These are phyloP conservation scores for Epichloe bromicola DNA, from an alignment of 2,329 filamentous ascomycete genomes.

Conservation along the genomic window DNA sequence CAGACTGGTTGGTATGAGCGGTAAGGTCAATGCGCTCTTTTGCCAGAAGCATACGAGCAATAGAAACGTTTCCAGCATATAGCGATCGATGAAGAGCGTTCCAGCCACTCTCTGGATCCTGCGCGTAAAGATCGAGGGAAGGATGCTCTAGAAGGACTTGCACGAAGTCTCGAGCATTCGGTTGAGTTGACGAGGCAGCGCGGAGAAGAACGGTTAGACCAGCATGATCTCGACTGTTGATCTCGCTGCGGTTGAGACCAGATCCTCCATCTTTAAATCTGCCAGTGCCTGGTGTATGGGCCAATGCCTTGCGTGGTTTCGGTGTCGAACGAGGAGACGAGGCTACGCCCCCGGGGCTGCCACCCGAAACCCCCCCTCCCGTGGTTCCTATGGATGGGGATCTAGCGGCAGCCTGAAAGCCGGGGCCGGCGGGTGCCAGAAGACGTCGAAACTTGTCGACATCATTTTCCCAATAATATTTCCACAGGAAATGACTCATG, in stretches of 20 bases:
- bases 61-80: conserved; percentile 77
- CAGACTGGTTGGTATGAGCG: conserved; percentile 42
- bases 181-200: conserved; percentile 61
- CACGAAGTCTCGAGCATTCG: conserved; percentile 62
- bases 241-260: conserved; percentile 44
- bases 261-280: conserved; percentile 31
- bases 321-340: conserved; percentile 36
- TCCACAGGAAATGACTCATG: conserved; percentile 97
- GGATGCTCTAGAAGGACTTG: conserved; percentile 70
- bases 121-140: conserved; percentile 69
- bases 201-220: conserved; percentile 78
- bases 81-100: conserved; percentile 84
- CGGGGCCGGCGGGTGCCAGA: conserved; percentile 58
- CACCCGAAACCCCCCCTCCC: conserved; percentile 18
- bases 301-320: conserved; percentile 42
- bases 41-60: conserved; percentile 70
- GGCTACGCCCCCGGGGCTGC: conserved; percentile 27
- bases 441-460: conserved; percentile 87
- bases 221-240: conserved; percentile 73
- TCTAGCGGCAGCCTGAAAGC: conserved; percentile 40
- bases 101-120: conserved; percentile 90
- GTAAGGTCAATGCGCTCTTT: conserved; percentile 56
- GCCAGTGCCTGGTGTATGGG: conserved; percentile 29
- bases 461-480: conserved; percentile 94
- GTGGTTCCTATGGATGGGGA: conserved; percentile 31